Base-by-base conservation (phyloP, 257 asterid genomes). In the Nicotiana otophora region DNA sequence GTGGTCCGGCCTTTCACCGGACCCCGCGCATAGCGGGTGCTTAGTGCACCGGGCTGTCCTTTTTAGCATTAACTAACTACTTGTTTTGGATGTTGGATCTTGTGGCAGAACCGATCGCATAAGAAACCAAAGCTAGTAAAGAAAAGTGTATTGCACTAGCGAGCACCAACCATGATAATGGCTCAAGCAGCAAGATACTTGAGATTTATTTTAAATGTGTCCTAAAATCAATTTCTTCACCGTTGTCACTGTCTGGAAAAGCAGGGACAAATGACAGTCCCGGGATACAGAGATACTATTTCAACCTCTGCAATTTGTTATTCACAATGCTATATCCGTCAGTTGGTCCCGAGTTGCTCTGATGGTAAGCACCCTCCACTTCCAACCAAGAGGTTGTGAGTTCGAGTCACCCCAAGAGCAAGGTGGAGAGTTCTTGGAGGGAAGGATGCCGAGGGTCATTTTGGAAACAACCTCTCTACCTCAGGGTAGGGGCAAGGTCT, bases 121-220 rank as follows among this genome's bases (percentile, higher is more conserved):
- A 83, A 83, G 78, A 83, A 83, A 78, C 65, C 77, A 16, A 83
- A 83, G 75, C 34, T 63, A 72, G 57, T 68, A 19, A 77, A 65
- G 85, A 77, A 76, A 69, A 57, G 82, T 77, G 10, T 83, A 33
- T 34, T 83, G 63, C 82, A 83, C 77, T 77, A 64, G 79, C 77
- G 85, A 83, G 7, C 78, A 55, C 30, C 61, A 46, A 19, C 54
- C 77, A 19, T 69, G 77, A 69, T 19, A 69, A 33, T 34, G 28
- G 19, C 28, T 34, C 75, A 10, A 69, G 17, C 55, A 69, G 77
- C 55, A 36, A 69, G 1, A 69, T 69, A 34, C 77, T 36, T 66
- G 26, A 17, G 63, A 17, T 17, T 20, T 55, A 53, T 55, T 55
- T 55, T 55, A 15, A 57, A 57, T 57, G 26, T 17, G 23, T 57